These are phyloP conservation scores for Centella asiatica DNA, from an alignment of 129 eudicot genomes.

Conservation along the genomic window DNA sequence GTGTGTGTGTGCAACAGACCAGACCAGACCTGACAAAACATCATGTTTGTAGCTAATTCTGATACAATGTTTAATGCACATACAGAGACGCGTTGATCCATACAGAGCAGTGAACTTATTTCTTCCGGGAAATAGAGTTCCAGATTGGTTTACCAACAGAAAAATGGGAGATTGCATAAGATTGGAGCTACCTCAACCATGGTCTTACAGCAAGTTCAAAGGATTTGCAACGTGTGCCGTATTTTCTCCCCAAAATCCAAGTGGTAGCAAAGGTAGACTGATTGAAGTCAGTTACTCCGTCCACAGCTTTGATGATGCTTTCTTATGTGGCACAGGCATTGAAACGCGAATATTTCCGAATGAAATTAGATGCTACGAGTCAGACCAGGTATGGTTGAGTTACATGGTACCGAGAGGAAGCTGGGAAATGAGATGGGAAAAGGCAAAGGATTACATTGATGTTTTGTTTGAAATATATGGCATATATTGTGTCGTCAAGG, in stretches of 20 bases:
- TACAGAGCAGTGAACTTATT: background rate
- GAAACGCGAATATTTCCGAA: constrained; percentile 4
- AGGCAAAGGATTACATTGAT: constrained; percentile 2
- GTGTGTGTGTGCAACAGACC: no score
- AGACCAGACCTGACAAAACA: no score
- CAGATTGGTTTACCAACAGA: constrained; percentile 13
- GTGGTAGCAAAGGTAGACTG: constrained; percentile 5
- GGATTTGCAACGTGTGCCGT: constrained; percentile 15
- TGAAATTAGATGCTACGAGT: constrained; percentile 8
- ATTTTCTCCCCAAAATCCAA: constrained; percentile 1
- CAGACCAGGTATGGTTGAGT: constrained; percentile 11
- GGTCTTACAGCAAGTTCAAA: constrained; percentile 8
- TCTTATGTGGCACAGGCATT: background rate
- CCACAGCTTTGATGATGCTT: background rate
- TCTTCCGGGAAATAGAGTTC: constrained; percentile 15
- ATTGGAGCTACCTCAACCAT: constrained; percentile 8
- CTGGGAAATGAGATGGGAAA: constrained; percentile 9
- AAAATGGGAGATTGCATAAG: background rate
- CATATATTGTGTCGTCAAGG: background rate
- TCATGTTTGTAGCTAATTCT: background rate
- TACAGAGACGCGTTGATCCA: constrained; percentile 2
- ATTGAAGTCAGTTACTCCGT: background rate
- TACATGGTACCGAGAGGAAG: background rate
- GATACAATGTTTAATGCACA: background rate
- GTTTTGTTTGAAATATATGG: background rate